A percentile compares a stretch with the other conserved stretches of the same genome.
Conservation (phyloP, 2,329 filamentous ascomycete genomes). For the Eurotiales sp. region DNA sequence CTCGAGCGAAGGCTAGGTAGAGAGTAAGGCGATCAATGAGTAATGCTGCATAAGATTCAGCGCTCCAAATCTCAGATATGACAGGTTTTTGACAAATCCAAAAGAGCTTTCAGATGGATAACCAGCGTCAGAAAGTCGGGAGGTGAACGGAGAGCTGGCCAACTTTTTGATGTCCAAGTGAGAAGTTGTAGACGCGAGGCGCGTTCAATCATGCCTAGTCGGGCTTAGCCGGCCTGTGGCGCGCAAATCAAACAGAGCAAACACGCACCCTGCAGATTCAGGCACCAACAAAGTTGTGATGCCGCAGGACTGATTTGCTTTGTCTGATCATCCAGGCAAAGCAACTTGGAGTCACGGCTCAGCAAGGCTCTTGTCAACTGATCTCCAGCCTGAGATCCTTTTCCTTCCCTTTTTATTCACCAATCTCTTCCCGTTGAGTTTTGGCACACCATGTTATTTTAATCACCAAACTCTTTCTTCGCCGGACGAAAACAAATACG, state of each 20-base stretch:
- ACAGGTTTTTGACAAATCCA: too few relatives aligned
- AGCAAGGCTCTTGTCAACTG: background rate
- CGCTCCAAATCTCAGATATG: background rate
- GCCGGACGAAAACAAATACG: background rate
- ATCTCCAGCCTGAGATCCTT: too few relatives aligned
- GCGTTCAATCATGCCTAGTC: conserved; percentile 15
- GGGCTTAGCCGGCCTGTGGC: conserved; percentile 11
- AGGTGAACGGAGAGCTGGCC: background rate
- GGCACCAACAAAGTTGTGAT: too few relatives aligned
- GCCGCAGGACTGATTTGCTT: too few relatives aligned
- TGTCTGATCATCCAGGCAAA: too few relatives aligned
- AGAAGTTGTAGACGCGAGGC: conserved; percentile 9
- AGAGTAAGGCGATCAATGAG: background rate
- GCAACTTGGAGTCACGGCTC: too few relatives aligned
- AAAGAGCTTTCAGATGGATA: too few relatives aligned
- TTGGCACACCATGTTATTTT: background rate
- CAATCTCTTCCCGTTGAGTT: too few relatives aligned
- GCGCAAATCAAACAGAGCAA: conserved; percentile 6
- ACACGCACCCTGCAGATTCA: background rate
- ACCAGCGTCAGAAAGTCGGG: background rate
- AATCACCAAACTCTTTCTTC: background rate
- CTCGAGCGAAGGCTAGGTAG: conserved; percentile 5
- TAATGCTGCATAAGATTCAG: background rate
- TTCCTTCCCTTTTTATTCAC: too few relatives aligned
- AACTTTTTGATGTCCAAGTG: conserved; percentile 3